Evolutionary conservation across 768 basidiomycete genomes (phyloP), one percentile per base, ranked within the genome.

Genomic region (Leccinum imitatum): DNA sequence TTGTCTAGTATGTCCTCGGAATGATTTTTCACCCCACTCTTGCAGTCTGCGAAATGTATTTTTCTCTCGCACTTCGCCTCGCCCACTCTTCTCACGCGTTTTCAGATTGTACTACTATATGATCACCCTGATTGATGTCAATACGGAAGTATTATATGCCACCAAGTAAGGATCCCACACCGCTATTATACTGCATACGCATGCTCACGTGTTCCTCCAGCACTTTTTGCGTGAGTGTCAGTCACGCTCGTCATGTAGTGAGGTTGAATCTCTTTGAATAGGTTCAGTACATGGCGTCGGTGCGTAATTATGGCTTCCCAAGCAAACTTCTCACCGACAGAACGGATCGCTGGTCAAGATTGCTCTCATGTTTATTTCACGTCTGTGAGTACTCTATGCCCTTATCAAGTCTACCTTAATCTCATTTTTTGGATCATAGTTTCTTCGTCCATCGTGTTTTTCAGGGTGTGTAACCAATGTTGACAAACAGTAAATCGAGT

Each of bases 161-260:
- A 65, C 69, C 46, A 61, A 60, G 72, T 73, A 61, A 65, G 71
- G 56, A 11, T 54, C 14, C 6, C 1, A 37, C 8, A 0, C 25
- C 19, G n/a, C 9, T 17, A 1, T 15, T 9, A 4, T 5, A 15
- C 5, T 1, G 11, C 23, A 8, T 11, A 37, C 19, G n/a, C 19
- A 35, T 35, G 27, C 55, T 65, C 47, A 70, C 51, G 3, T 33
- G 23, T 54, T 46, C 41, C 11, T 50, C 5, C 10, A 73, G 72
- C 30, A 58, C 70, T 25, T 73, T 73, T 50, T 75, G 73, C 41
- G 72, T 73, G 56, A 68, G 72, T 70, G 2, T 35, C 10, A n/a
- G 11, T 8, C 2, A n/a, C 39, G 50, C 37, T 46, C 25, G 55
- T n/a, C 23, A 37, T 35, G 8, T 1, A 3, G 13, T 10, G 25